Evolutionary conservation across 768 basidiomycete genomes (phyloP).

Genomic region (Phylloporus sp.): DNA sequence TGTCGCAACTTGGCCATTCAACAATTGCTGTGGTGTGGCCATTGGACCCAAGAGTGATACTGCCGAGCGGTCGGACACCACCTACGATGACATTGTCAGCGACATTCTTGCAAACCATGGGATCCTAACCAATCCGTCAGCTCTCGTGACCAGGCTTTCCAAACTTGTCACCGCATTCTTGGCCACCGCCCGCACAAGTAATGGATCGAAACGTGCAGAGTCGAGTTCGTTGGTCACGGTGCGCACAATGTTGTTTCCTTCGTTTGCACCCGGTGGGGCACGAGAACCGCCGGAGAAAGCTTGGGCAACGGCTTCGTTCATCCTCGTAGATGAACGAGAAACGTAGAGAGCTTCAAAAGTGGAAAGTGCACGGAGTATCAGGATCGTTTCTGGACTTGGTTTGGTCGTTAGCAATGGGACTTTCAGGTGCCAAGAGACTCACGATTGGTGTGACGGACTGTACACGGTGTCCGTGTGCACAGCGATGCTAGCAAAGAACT

Average conservation of each 20-base stretch:
- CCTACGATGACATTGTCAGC: conserved; percentile 35
- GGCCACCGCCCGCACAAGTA: conserved; percentile 76
- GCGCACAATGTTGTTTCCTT: conserved; percentile 74
- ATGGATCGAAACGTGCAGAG: conserved; percentile 56
- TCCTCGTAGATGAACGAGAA: conserved; percentile 71
- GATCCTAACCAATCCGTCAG: conserved; percentile 62
- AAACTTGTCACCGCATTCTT: conserved; percentile 64
- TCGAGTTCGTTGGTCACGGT: conserved; percentile 79
- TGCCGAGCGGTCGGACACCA: conserved; percentile 67
- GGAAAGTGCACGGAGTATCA: conserved; percentile 78
- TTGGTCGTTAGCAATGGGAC: neutral
- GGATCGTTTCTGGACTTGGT: conserved; percentile 82
- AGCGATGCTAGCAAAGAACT: conserved; percentile 93
- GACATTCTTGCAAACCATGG: neutral
- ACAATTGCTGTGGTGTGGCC: conserved; percentile 71
- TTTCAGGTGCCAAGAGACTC: conserved; percentile 8
- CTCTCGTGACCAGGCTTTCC: conserved; percentile 58
- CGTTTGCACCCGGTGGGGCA: conserved; percentile 64
- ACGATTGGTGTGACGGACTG: conserved; percentile 81
- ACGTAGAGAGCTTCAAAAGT: conserved; percentile 88
- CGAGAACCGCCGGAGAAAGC: conserved; percentile 70
- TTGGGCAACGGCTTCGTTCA: conserved; percentile 76
- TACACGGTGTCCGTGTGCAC: conserved; percentile 96
- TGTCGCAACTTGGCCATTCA: conserved; percentile 74
- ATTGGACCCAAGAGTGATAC: conserved; percentile 68